Conservation (phyloP, 352 stramenopile species). For the Nothophytophthora sp. region DNA sequence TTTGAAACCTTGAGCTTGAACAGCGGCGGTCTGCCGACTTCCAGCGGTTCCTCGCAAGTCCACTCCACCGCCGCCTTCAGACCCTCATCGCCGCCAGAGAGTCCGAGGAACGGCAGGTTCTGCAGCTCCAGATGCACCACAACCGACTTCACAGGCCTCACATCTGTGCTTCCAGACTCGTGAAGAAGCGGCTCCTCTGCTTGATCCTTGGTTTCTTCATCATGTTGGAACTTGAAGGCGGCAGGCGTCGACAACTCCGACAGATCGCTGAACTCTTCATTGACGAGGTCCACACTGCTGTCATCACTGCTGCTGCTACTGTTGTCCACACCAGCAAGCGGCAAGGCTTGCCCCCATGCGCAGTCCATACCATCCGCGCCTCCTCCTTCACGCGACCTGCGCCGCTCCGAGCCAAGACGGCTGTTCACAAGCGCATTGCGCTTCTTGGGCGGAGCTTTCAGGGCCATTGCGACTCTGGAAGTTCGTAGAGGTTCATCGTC, state of each 20-base stretch:
- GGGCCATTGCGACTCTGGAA: constrained; percentile 13
- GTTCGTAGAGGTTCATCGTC: constrained; percentile 12
- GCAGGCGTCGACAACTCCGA: constrained; percentile 20
- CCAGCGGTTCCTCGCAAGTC: constrained; percentile 46
- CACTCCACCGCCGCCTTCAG: constrained; percentile 32
- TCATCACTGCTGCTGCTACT: constrained; percentile 28
- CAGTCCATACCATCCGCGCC: constrained; percentile 8
- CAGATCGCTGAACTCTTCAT: constrained; percentile 24
- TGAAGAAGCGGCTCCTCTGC: constrained; percentile 4
- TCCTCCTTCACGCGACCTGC: neutral
- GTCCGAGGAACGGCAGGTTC: constrained; percentile 41
- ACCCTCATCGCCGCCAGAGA: constrained; percentile 7
- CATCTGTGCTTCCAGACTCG: constrained; percentile 2
- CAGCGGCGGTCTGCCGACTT: constrained; percentile 37
- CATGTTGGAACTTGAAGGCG: neutral
- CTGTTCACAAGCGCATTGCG: constrained; percentile 8
- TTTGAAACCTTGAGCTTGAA: constrained; percentile 47
- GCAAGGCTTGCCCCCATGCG: constrained; percentile 4
- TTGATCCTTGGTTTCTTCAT: constrained; percentile 1
- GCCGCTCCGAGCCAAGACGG: constrained; percentile 4
- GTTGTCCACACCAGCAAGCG: constrained; percentile 2
- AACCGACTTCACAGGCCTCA: constrained; percentile 30
- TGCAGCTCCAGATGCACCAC: constrained; percentile 44
- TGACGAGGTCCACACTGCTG: constrained; percentile 6
- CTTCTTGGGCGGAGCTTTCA: constrained; percentile 1